Conservation (phyloP, 2,329 filamentous ascomycete genomes). For the Cordyceps tenuipes region DNA sequence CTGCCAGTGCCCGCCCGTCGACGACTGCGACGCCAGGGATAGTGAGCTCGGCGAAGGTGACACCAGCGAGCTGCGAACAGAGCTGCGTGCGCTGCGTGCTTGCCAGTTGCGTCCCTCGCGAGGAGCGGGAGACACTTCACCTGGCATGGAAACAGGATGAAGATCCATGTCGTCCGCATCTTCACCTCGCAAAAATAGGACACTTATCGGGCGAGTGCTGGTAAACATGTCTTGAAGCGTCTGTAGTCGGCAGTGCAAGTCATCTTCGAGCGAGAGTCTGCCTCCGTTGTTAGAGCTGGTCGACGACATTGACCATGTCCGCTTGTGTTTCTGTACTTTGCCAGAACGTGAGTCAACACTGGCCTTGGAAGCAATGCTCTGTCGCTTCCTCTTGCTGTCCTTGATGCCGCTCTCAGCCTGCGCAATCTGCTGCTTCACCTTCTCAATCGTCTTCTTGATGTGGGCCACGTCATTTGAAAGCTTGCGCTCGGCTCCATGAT, state of each 20-base stretch:
- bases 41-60: conserved; percentile 59
- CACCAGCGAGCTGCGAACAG: conserved; percentile 53
- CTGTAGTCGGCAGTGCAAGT: conserved; percentile 69
- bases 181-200: conserved; percentile 68
- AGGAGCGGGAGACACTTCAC: conserved; percentile 55
- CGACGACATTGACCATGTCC: conserved; percentile 93
- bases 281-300: conserved; percentile 49
- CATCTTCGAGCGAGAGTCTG: conserved; percentile 57
- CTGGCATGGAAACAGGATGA: conserved; percentile 65
- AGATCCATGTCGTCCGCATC: conserved; percentile 73
- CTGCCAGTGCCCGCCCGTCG: conserved; percentile 41
- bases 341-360: conserved; percentile 54
- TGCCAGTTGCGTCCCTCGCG: conserved; percentile 44
- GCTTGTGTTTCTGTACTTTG: conserved; percentile 85
- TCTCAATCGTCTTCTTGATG: conserved; percentile 94
- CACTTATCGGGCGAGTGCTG: conserved; percentile 69
- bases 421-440: conserved; percentile 85
- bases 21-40: conserved; percentile 51
- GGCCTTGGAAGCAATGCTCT: conserved; percentile 38
- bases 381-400: conserved; percentile 56
- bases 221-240: conserved; percentile 83
- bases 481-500: conserved; percentile 92
- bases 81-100: conserved; percentile 44
- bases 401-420: conserved; percentile 64
- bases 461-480: conserved; percentile 90